phyloP scores from a whole-genome alignment of 306 rosid genomes.

The Mimosa pudica region DNA sequence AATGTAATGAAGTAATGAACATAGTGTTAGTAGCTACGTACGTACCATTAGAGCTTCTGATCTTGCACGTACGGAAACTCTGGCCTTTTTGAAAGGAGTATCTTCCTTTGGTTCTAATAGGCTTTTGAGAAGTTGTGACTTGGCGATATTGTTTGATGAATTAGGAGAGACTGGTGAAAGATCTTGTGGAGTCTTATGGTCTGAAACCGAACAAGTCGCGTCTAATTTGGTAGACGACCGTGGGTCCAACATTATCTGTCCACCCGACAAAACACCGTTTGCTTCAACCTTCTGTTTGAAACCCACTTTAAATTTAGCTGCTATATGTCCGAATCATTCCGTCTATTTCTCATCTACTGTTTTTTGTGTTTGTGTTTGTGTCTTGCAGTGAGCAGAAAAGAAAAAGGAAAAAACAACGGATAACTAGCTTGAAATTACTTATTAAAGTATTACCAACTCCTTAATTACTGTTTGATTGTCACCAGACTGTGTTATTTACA shows the following conservation, averaged over 20 bases:
- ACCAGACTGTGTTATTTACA: background rate
- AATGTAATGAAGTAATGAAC: too few relatives aligned
- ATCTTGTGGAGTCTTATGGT: slow-evolving; percentile 31
- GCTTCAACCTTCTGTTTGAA: slow-evolving; percentile 37
- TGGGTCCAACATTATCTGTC: slow-evolving; percentile 26
- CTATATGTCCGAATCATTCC: background rate
- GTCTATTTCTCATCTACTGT: background rate
- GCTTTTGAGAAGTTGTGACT: slow-evolving; percentile 32
- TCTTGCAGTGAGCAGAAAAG: background rate
- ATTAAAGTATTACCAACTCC: background rate
- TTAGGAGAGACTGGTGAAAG: slow-evolving; percentile 32
- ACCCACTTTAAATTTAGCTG: background rate
- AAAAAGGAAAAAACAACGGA: background rate
- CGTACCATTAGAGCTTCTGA: slow-evolving; percentile 55
- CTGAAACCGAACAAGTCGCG: slow-evolving; percentile 32
- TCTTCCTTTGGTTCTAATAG: slow-evolving; percentile 20
- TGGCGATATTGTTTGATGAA: slow-evolving; percentile 36
- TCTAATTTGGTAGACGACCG: slow-evolving; percentile 24
- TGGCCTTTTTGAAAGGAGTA: slow-evolving; percentile 46
- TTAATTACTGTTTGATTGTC: too few relatives aligned
- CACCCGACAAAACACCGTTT: slow-evolving; percentile 25
- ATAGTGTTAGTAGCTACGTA: too few relatives aligned
- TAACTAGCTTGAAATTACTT: background rate
- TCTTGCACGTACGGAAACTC: slow-evolving; percentile 60
- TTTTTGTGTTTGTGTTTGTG: background rate